A percentile compares a stretch with the other conserved stretches of the same genome.
Conservation (phyloP, 768 basidiomycete genomes). For the Brasilioporus rufonigricans region DNA sequence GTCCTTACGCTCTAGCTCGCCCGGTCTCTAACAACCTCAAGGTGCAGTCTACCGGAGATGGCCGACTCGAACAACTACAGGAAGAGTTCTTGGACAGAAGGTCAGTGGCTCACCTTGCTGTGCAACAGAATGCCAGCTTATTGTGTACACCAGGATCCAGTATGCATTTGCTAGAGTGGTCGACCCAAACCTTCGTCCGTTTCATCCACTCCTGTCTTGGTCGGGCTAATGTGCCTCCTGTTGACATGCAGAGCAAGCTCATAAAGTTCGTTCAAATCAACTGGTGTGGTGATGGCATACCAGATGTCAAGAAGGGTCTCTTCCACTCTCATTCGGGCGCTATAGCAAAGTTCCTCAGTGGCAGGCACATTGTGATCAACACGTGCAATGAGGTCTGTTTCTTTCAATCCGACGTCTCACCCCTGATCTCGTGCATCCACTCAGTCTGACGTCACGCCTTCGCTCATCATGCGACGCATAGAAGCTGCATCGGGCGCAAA, state of each 20-base stretch:
- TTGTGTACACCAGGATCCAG: slow-evolving; percentile 65
- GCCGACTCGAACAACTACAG: slow-evolving; percentile 86
- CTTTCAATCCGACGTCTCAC: not conserved
- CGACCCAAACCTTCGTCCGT: slow-evolving; percentile 70
- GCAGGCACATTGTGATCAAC: slow-evolving; percentile 81
- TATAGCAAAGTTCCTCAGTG: slow-evolving; percentile 76
- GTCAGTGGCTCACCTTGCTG: slow-evolving; percentile 39
- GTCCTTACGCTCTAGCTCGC: too few relatives aligned
- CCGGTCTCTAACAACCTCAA: slow-evolving; percentile 83
- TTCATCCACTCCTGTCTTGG: not conserved
- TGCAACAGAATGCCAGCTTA: slow-evolving; percentile 4
- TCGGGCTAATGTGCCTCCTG: not conserved
- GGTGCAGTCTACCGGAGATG: slow-evolving; percentile 79
- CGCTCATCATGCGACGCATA: slow-evolving; percentile 81
- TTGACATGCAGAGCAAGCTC: slow-evolving; percentile 70
- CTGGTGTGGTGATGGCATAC: slow-evolving; percentile 98
- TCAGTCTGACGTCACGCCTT: slow-evolving; percentile 78
- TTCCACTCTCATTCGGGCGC: slow-evolving; percentile 86
- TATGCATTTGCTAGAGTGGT: slow-evolving; percentile 86
- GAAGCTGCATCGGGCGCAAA: slow-evolving; percentile 87
- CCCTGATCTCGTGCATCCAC: not conserved
- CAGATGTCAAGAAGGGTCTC: slow-evolving; percentile 86
- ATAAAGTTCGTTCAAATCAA: slow-evolving; percentile 94
- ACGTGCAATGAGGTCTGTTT: slow-evolving; percentile 77
- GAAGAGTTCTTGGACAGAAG: slow-evolving; percentile 95